Evolutionary conservation across 192 early-diverging fungal species (phyloP), one percentile per base, ranked within the genome.

Genomic region (Coemansia sp.): DNA sequence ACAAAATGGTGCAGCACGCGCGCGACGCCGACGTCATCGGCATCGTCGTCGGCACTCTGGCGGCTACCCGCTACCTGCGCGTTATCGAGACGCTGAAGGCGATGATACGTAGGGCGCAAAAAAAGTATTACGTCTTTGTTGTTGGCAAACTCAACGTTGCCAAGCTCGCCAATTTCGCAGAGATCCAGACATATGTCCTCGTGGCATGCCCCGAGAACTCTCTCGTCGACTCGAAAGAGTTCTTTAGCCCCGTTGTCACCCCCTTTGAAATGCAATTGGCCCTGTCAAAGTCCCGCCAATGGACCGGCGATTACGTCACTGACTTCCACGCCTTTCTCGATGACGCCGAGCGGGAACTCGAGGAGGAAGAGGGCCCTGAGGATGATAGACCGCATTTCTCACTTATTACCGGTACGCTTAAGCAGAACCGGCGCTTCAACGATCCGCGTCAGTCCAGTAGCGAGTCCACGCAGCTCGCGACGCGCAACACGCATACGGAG

Each of bases 121-220:
- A 91, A 66, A 97, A 97, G 73, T 85, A 86, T 9, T 95, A 97
- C 68, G 75, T 94, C 24, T 90, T 95, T 66, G 89, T 92, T 2
- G 93, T 99, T 70, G 97, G 97, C 48, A 98, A 98, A 66, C 89
- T 96, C 13, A 96, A 93, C 64, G 92, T 94, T 1, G 92, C 93
- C 57, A 99, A 99, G 75, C 89, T 99, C 76, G 97, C 92, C 36
- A 99, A 99, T 62, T 98, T 99, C 67, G 87, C 93, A 70, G 97
- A 99, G 78, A 93, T 99, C 56, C 91, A 99, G 66, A 88, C 86
- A 17, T 98, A 93, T 74, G 93, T 95, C 5, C 83, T 96, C 34
- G 92, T 97, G 6, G 93, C 94, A 8, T 99, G 97, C 71, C 94
- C 96, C 6, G 94, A 99, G 72, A 97, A 96, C 85, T 89, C 91